Evolutionary conservation across 192 early-diverging fungal species (phyloP).

Genomic region (Coemansia pectinata): DNA sequence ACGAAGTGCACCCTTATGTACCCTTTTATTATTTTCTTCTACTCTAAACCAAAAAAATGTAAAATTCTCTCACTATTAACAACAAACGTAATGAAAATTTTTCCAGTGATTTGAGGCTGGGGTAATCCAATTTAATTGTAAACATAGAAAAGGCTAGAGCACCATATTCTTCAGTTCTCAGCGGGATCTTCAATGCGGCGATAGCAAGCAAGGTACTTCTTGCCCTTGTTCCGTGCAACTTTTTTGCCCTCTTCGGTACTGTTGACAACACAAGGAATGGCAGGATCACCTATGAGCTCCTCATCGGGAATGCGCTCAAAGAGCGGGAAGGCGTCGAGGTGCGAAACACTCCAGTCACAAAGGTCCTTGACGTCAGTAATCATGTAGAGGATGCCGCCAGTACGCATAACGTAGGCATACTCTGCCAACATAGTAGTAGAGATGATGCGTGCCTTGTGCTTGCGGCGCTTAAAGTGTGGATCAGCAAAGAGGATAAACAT

Average conservation of each 20-base stretch:
- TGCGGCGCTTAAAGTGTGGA: constrained; percentile 98
- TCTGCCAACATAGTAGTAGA: constrained; percentile 85
- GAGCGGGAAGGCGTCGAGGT: constrained; percentile 90
- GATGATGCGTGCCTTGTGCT: constrained; percentile 98
- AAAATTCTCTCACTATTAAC: neutral
- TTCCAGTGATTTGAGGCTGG: neutral
- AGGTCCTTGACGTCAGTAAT: constrained; percentile 94
- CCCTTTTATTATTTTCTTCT: neutral
- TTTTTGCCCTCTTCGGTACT: constrained; percentile 99
- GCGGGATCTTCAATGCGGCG: constrained; percentile 67
- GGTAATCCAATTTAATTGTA: neutral
- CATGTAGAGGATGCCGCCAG: constrained; percentile 92
- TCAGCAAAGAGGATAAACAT: constrained; percentile 99
- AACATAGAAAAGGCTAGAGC: neutral
- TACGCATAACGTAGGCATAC: constrained; percentile 92
- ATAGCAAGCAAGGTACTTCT: constrained; percentile 90
- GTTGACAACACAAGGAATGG: constrained; percentile 74
- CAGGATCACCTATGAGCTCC: constrained; percentile 80
- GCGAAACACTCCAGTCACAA: constrained; percentile 94
- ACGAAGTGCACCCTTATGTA: neutral
- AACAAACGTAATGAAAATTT: no score
- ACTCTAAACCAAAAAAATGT: neutral
- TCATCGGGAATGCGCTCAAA: constrained; percentile 83
- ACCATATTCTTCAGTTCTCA: neutral
- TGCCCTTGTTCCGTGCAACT: constrained; percentile 93